Conservation (phyloP, 2,329 filamentous ascomycete genomes). For the Massarina eburnea region DNA sequence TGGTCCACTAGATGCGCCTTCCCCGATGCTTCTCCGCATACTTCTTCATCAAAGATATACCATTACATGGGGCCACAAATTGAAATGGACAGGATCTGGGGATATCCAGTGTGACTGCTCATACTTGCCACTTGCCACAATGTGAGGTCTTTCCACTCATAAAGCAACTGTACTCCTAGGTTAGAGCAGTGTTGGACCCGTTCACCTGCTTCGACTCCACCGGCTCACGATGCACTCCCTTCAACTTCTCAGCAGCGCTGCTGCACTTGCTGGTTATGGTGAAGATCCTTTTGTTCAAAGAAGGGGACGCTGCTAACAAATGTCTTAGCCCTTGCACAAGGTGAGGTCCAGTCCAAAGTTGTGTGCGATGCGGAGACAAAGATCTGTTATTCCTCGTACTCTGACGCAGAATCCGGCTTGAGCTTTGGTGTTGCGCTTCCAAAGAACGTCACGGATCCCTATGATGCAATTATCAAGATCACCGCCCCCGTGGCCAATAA, state of each 20-base stretch:
- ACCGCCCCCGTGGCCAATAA: constrained; percentile 25
- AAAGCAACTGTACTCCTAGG: constrained; percentile 20
- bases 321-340: constrained; percentile 28
- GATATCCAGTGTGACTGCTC: constrained; percentile 13
- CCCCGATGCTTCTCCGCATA: constrained; percentile 11
- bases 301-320: constrained; percentile 10
- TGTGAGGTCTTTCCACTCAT: constrained; percentile 10
- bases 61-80: constrained; percentile 20
- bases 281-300: constrained; percentile 2
- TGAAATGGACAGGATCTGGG: constrained; percentile 16
- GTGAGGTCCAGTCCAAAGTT: constrained; percentile 31
- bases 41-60: constrained; percentile 31
- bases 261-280: constrained; percentile 30
- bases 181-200: constrained; percentile 6
- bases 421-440: constrained; percentile 35
- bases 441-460: constrained; percentile 30
- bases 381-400: constrained; percentile 35
- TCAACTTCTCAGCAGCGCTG: constrained; percentile 28
- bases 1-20: constrained; percentile 24
- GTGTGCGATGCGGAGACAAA: constrained; percentile 32
- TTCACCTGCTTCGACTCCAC: constrained; percentile 7
- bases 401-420: constrained; percentile 29
- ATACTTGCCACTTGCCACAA: constrained; percentile 14
- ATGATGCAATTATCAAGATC: constrained; percentile 34
- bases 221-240: constrained; percentile 29